A percentile compares a stretch with the other conserved stretches of the same genome.
Evolutionary conservation across 768 basidiomycete genomes (phyloP).

Genomic region (Hemileccinum impolitum): DNA sequence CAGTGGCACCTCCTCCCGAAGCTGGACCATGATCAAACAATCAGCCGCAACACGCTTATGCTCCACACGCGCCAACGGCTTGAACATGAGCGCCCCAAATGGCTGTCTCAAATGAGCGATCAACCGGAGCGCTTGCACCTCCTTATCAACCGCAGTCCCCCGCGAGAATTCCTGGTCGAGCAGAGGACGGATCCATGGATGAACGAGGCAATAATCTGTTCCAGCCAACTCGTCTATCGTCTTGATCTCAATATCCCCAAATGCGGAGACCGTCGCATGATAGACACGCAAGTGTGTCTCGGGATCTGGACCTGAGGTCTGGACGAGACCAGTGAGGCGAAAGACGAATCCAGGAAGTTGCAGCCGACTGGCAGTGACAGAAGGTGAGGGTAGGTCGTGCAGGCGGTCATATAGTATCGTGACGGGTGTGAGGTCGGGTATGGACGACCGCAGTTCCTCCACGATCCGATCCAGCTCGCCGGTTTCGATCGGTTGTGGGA

Average conservation of each 20-base stretch:
- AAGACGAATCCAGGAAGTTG: slow-evolving; percentile 4
- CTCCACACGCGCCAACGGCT: neutral
- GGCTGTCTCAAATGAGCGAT: slow-evolving; percentile 2
- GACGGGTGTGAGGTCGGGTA: neutral
- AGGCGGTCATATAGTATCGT: neutral
- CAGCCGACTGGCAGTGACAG: neutral
- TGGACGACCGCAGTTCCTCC: neutral
- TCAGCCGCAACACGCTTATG: slow-evolving; percentile 2
- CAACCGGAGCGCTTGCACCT: slow-evolving; percentile 1
- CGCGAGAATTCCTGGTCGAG: slow-evolving; percentile 4
- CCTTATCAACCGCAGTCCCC: neutral
- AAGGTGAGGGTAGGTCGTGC: neutral
- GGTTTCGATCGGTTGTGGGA: neutral
- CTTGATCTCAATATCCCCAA: slow-evolving; percentile 2
- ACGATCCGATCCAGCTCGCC: neutral
- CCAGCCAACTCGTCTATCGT: neutral
- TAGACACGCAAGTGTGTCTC: neutral
- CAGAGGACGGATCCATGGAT: neutral
- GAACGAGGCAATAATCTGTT: neutral
- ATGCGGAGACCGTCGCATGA: neutral
- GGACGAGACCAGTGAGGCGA: neutral
- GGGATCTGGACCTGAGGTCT: neutral
- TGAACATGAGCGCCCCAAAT: slow-evolving; percentile 3
- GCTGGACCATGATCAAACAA: neutral
- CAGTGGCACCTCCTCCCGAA: neutral